These are phyloP conservation scores for Leccinum arenicola DNA, from an alignment of 768 basidiomycete species.

Conservation along the genomic window DNA sequence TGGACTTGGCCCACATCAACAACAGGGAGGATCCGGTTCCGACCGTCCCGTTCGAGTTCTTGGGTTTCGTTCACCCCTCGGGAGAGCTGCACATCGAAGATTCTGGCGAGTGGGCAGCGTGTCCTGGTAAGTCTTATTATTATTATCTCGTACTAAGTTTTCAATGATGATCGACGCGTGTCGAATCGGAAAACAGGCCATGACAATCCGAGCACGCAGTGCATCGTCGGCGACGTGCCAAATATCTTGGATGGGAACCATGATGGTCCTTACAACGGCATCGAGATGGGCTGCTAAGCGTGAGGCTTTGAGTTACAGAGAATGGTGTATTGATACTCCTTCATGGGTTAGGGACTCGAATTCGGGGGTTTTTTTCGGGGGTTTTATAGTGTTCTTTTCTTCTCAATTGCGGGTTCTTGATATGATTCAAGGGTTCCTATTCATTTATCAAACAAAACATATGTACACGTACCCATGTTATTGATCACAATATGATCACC, in stretches of 20 bases:
- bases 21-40: constrained; percentile 45
- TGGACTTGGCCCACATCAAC: constrained; percentile 51
- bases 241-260: constrained; percentile 50
- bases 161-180: not conserved
- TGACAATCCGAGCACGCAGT: constrained; percentile 50
- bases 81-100: constrained; percentile 47
- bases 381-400: too few relatives aligned
- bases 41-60: constrained; percentile 31
- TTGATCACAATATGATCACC: too few relatives aligned
- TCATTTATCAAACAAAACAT: too few relatives aligned
- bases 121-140: constrained; percentile 39
- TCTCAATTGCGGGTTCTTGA: too few relatives aligned
- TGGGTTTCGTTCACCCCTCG: constrained; percentile 40
- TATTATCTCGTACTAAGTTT: not conserved
- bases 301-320: too few relatives aligned
- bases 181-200: constrained; percentile 36
- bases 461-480: too few relatives aligned
- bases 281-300: constrained; percentile 25
- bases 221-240: constrained; percentile 24
- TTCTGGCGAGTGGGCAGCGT: constrained; percentile 48
- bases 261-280: constrained; percentile 35
- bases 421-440: too few relatives aligned
- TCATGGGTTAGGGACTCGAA: too few relatives aligned
- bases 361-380: too few relatives aligned
- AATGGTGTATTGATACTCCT: too few relatives aligned